Evolutionary conservation across 2,329 filamentous ascomycete species (phyloP).

Genomic region (Aspergillus arachidicola): DNA sequence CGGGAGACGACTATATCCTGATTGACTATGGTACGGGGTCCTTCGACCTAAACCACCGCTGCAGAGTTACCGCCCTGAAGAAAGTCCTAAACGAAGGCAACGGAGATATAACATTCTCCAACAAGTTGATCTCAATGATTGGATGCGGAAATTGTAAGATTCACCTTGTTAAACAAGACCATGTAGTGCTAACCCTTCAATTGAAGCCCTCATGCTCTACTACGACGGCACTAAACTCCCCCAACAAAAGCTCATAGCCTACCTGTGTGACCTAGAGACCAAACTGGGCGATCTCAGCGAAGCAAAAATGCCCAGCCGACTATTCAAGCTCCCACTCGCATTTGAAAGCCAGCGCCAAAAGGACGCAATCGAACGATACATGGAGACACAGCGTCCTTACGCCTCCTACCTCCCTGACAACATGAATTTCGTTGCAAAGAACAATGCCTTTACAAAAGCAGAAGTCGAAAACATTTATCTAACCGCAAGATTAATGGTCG

Average conservation of each 20-base stretch:
- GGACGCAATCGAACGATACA: conserved; percentile 62
- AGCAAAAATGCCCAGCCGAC: conserved; percentile 46
- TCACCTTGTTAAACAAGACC: background rate
- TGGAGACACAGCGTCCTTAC: conserved; percentile 62
- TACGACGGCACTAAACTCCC: conserved; percentile 48
- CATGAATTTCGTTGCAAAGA: conserved; percentile 58
- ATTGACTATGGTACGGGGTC: conserved; percentile 61
- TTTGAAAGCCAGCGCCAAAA: conserved; percentile 44
- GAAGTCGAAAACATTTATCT: conserved; percentile 57
- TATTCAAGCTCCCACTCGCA: conserved; percentile 49
- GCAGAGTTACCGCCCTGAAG: conserved; percentile 57
- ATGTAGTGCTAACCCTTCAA: conserved; percentile 1
- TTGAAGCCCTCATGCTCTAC: conserved; percentile 47
- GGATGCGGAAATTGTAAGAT: conserved; percentile 48
- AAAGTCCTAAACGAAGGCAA: conserved; percentile 45
- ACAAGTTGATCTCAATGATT: conserved; percentile 53
- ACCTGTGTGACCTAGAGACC: conserved; percentile 41
- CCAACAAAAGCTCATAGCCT: conserved; percentile 39
- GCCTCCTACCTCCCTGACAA: conserved; percentile 67
- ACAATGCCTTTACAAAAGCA: conserved; percentile 54
- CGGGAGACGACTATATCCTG: conserved; percentile 56
- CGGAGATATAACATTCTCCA: conserved; percentile 40
- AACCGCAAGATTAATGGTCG: conserved; percentile 53
- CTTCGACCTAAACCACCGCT: conserved; percentile 61
- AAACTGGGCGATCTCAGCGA: conserved; percentile 43